These are phyloP conservation scores for Mrakia frigida DNA, from an alignment of 768 basidiomycete species.

Conservation along the genomic window DNA sequence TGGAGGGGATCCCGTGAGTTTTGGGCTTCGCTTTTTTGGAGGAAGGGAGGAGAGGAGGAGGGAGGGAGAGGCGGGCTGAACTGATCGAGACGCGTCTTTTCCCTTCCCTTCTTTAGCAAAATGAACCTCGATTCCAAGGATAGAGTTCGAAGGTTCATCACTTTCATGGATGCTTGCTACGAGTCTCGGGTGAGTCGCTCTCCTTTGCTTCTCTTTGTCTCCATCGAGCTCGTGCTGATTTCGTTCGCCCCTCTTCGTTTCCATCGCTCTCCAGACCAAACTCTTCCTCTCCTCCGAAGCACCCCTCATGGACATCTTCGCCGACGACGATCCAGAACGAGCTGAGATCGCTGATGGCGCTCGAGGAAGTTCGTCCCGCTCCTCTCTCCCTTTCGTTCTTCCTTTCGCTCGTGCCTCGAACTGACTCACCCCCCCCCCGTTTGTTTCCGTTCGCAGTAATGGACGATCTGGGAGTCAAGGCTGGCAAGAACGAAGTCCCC, in stretches of 20 bases:
- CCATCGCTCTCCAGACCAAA: neutral
- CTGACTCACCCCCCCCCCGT: neutral
- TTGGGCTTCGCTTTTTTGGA: too few species aligned
- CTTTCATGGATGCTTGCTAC: constrained; percentile 81
- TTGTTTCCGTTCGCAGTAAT: constrained; percentile 10
- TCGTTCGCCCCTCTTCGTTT: too few species aligned
- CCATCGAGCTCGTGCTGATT: neutral
- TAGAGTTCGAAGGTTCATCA: constrained; percentile 92
- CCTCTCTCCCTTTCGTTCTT: neutral
- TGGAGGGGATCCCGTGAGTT: constrained; percentile 49
- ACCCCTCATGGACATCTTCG: constrained; percentile 3
- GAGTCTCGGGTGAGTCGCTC: constrained; percentile 32
- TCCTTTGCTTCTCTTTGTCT: neutral
- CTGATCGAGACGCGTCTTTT: neutral
- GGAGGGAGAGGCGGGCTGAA: neutral
- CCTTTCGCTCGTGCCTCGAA: neutral
- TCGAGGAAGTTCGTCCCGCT: neutral
- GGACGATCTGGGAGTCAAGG: constrained; percentile 18
- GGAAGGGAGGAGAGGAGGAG: neutral
- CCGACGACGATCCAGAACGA: constrained; percentile 10
- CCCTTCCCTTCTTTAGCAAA: constrained; percentile 45
- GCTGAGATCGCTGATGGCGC: constrained; percentile 1
- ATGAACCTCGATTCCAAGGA: constrained; percentile 85
- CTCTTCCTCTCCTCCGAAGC: constrained; percentile 5
- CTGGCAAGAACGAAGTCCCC: constrained; percentile 48